Percentiles rank a stretch among this genome's conserved stretches.
Conservation (phyloP, 1,284 basidiomycete species). For the Leccinum solheimii region DNA sequence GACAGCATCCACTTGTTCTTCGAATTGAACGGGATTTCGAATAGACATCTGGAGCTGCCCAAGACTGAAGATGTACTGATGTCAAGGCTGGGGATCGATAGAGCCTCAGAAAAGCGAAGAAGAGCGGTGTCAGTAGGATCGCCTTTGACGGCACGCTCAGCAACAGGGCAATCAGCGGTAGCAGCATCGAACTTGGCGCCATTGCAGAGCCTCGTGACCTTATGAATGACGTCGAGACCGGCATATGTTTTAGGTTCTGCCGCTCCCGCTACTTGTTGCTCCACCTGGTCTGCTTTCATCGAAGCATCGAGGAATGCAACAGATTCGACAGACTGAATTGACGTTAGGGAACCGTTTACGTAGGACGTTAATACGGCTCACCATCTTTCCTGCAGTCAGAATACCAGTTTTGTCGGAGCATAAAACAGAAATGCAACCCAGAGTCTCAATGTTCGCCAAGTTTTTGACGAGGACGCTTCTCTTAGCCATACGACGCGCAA, state of each 20-base stretch:
- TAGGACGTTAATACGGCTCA: constrained; percentile 8
- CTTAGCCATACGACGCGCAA: constrained; percentile 51
- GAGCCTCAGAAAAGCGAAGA: constrained; percentile 55
- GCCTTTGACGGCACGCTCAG: constrained; percentile 51
- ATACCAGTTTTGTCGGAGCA: constrained; percentile 59
- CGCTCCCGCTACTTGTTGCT: constrained; percentile 15
- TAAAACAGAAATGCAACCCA: constrained; percentile 58
- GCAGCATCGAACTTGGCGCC: constrained; percentile 53
- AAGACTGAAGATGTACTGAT: constrained; percentile 27
- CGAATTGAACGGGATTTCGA: constrained; percentile 60
- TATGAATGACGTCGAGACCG: constrained; percentile 38
- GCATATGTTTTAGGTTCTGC: constrained; percentile 8
- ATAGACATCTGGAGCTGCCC: constrained; percentile 29
- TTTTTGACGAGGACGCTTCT: constrained; percentile 59
- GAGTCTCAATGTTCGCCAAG: constrained; percentile 59
- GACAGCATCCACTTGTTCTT: constrained; percentile 65
- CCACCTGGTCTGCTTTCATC: constrained; percentile 30
- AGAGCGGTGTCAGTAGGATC: constrained; percentile 66
- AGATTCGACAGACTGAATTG: constrained; percentile 40
- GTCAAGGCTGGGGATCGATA: constrained; percentile 29
- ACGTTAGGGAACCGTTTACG: neutral
- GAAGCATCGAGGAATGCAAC: constrained; percentile 43
- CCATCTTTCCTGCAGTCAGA: constrained; percentile 43
- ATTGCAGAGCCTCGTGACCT: constrained; percentile 59
- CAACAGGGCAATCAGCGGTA: constrained; percentile 36